These are phyloP conservation scores for Hydrangea macrophylla DNA, from an alignment of 148 eudicot species.

Conservation along the genomic window DNA sequence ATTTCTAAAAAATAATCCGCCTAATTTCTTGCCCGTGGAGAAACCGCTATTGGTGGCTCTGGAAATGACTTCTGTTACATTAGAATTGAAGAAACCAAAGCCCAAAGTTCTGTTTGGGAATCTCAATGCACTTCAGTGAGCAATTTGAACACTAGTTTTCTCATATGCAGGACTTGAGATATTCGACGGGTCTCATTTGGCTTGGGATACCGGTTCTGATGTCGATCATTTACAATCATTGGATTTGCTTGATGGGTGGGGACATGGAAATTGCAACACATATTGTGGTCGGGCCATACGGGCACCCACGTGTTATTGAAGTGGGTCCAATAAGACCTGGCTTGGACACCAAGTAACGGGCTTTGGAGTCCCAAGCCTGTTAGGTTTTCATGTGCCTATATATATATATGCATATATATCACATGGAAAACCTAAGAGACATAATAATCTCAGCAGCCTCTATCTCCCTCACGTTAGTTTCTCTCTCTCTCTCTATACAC, in stretches of 20 bases:
- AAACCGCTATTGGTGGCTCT: not conserved
- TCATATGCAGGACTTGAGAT: not conserved
- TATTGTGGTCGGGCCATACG: too few species aligned
- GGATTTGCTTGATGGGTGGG: not conserved
- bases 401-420: too few species aligned
- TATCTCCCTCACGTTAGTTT: too few species aligned
- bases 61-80: not conserved
- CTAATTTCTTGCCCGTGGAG: not conserved
- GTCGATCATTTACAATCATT: not conserved
- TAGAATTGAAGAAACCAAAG: not conserved
- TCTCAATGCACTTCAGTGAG: not conserved
- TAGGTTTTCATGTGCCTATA: too few species aligned
- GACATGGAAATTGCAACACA: not conserved
- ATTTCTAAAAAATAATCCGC: not conserved
- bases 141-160: not conserved
- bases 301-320: too few species aligned
- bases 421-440: too few species aligned
- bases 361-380: too few species aligned
- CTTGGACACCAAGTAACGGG: too few species aligned
- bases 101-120: not conserved
- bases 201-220: not conserved
- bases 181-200: not conserved
- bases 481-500: too few species aligned
- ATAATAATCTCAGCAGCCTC: too few species aligned
- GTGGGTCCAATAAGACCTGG: too few species aligned